Percentiles rank a stretch among this genome's conserved stretches.
phyloP scores from a whole-genome alignment of 768 basidiomycete genomes.

The Pleurotus salmoneostramineus region DNA sequence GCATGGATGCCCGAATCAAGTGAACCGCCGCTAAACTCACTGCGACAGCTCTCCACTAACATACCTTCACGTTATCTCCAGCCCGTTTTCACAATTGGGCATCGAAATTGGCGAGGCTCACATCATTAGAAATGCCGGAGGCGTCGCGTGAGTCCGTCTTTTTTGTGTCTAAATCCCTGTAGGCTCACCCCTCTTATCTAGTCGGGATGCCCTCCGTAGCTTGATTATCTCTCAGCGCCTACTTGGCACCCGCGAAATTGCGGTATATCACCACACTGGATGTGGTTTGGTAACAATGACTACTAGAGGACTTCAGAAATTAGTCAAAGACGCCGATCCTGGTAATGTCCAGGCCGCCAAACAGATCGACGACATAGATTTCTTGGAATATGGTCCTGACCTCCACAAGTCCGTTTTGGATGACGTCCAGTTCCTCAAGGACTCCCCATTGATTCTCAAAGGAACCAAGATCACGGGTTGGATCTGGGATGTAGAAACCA shows the following conservation, averaged over 20 bases:
- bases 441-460: conserved; percentile 50
- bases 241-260: conserved; percentile 67
- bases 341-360: conserved; percentile 22
- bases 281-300: conserved; percentile 72
- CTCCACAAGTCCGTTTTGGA: conserved; percentile 33
- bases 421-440: conserved; percentile 56
- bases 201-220: conserved; percentile 61
- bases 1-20: conserved; percentile 77
- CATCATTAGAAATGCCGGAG: conserved; percentile 74
- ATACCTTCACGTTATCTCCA: conserved; percentile 17
- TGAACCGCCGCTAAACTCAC: conserved; percentile 20
- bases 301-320: conserved; percentile 40
- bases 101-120: conserved; percentile 67
- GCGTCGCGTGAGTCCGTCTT: conserved; percentile 41
- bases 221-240: conserved; percentile 72
- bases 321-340: conserved; percentile 45
- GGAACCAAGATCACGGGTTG: conserved; percentile 59
- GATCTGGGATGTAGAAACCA: conserved; percentile 50
- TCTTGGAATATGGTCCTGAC: conserved; percentile 5
- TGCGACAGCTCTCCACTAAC: not conserved
- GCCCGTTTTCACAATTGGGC: conserved; percentile 56
- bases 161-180: conserved; percentile 7
- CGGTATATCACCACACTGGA: conserved; percentile 67
- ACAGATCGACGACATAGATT: conserved; percentile 16
- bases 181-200: conserved; percentile 15